phyloP scores from a whole-genome alignment of 345 rosid species.

The Dipteronia sinensis region DNA sequence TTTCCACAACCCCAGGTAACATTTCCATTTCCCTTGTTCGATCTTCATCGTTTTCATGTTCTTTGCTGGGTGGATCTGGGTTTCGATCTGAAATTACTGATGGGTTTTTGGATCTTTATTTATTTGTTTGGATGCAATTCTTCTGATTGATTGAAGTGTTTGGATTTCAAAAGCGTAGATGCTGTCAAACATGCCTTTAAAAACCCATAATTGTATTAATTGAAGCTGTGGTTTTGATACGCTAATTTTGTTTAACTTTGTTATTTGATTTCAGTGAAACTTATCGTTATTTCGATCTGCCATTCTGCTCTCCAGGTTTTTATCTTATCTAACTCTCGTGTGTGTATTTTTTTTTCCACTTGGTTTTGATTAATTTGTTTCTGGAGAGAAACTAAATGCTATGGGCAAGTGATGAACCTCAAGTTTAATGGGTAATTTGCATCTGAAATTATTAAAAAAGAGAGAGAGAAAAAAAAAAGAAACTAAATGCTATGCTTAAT shows the following conservation, averaged over 20 bases:
- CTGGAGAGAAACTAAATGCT: neutral
- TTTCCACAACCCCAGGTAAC: constrained; percentile 78
- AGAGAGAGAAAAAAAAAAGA: too few relatives aligned
- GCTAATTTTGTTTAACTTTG: constrained; percentile 19
- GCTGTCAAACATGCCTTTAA: neutral
- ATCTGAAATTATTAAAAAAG: too few relatives aligned
- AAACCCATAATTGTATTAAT: neutral
- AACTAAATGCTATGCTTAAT: neutral
- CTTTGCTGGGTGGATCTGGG: constrained; percentile 3
- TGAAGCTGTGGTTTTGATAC: neutral
- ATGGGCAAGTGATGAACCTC: too few relatives aligned
- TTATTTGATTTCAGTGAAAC: constrained; percentile 64
- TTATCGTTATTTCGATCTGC: constrained; percentile 82
- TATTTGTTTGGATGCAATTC: neutral
- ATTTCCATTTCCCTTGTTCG: neutral
- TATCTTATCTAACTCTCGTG: neutral
- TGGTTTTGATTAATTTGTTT: neutral
- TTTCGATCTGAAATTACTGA: constrained; percentile 8
- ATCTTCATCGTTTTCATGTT: neutral
- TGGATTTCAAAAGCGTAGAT: too few relatives aligned
- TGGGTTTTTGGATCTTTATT: neutral
- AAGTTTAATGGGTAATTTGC: too few relatives aligned
- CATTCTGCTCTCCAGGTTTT: constrained; percentile 72
- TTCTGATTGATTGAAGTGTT: neutral
- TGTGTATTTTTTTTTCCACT: neutral